Evolutionary conservation across 495 filamentous ascomycete species (phyloP).

Genomic region (Penicillium angulare): DNA sequence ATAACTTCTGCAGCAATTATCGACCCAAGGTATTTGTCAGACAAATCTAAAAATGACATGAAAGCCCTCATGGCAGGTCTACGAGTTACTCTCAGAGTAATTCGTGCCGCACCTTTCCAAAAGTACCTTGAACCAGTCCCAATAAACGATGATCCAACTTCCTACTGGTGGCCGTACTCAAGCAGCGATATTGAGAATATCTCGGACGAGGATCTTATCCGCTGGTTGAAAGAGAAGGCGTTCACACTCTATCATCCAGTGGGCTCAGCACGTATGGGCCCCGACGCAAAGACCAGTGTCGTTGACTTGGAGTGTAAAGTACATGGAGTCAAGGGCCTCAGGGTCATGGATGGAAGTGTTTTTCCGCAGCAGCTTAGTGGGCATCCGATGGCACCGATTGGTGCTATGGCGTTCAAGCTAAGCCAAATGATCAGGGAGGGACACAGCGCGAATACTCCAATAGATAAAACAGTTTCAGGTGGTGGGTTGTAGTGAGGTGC

Average conservation of each 20-base stretch:
- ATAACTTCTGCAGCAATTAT: conserved; percentile 15
- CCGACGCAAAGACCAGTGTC: conserved; percentile 27
- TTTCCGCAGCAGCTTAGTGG: conserved; percentile 28
- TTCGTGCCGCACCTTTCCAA: conserved; percentile 18
- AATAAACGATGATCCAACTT: conserved; percentile 14
- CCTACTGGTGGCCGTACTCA: conserved; percentile 27
- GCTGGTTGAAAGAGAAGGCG: conserved; percentile 23
- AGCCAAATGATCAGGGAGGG: conserved; percentile 16
- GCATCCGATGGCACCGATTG: conserved; percentile 21
- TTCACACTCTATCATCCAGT: conserved; percentile 27
- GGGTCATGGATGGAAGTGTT: conserved; percentile 41
- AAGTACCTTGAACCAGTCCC: conserved; percentile 15
- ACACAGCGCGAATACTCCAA: too few species aligned
- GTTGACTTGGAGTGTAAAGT: conserved; percentile 50
- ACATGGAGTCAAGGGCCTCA: conserved; percentile 44
- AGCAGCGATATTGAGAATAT: conserved; percentile 22
- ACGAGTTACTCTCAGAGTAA: conserved; percentile 17
- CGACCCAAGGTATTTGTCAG: conserved; percentile 22
- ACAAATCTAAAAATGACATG: conserved; percentile 18
- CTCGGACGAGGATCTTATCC: conserved; percentile 22
- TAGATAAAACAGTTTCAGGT: too few species aligned
- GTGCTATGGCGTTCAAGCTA: conserved; percentile 21
- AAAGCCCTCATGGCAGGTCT: conserved; percentile 18
- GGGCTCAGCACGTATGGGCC: conserved; percentile 24
- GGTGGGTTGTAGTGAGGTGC: too few species aligned